Base-by-base conservation (phyloP, 257 asterid species). In the Scutellaria baicalensis region DNA sequence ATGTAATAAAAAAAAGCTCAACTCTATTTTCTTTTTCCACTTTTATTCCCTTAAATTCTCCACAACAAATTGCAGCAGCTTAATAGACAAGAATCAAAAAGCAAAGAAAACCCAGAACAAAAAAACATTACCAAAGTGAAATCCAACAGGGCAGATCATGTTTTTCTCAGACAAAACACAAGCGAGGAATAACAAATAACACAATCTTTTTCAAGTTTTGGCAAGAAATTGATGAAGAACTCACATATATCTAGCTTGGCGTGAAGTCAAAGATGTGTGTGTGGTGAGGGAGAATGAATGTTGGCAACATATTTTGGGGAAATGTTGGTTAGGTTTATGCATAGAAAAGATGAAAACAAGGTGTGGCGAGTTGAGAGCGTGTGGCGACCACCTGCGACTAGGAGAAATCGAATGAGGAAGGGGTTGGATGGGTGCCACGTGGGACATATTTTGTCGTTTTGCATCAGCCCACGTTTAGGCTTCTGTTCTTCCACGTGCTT, bases 351-450 rank as follows among this genome's bases (percentile, higher is more conserved):
- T 11, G 16, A 49, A 38, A 36, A 70, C 14, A 40, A 40, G 13
- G 44, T 13, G 8, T 42, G 36, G 40, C 0, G 31, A 61, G 66
- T 27, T 27, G 33, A 27, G 58, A 74, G 88, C 88, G 90, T 78
- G 88, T 82, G 88, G 80, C 77, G 51, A 70, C 66, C 83, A 80
- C 74, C 47, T 43, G 80, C 72, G 54, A 38, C 33, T 23, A 52
- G 74, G 74, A 51, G 64, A 50, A 39, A 68, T 48, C 51, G 21
- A 42, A 58, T 27, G 77, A 61, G 59, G 80, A 71, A 65, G 18
- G 42, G 50, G 45, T 65, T 40, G 3, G 60, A 60, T 36, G 64
- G 43, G 23, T 60, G 74, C 82, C 79, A 80, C 75, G 79, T 52
- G 18, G 76, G 63, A 77, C 8, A 6, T 8, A 6, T 66, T 31